Base-by-base conservation (phyloP, 2,329 filamentous ascomycete genomes). In the Mollisiaceae sp. region DNA sequence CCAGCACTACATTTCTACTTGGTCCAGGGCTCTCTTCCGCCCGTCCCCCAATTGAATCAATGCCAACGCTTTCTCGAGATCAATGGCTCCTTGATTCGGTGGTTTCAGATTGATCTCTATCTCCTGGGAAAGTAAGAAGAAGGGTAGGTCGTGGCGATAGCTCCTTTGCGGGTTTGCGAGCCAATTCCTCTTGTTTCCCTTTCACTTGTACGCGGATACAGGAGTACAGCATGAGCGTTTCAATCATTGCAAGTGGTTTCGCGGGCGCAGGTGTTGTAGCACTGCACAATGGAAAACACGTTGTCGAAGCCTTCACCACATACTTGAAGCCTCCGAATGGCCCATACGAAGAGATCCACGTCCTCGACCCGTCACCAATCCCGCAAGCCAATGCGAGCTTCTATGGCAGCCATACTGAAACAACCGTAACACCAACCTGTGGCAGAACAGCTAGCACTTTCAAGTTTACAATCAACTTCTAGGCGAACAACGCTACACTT, bases 401-500 rank as follows among this genome's bases (percentile, higher is more conserved):
- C 24, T 75, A 74, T 57, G 60, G 62, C 24, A 62, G 66, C 18
- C 71, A 68, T 27, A 71, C 73, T 60, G 69, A 61, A 8, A 72
- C 65, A 36, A 71, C 65, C 12, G 72, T 71, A 1, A 71, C 69
- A 8, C 60, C 67, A 22, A 62, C 66, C 20, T 75, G 73, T 66
- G 57, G 67, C 39, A 67, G 71, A 47, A 27, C 59, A 11, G 70
- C 71, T 1, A 71, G 63, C 32, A 68, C 65, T 8, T 70, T 73
- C 63, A 75, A 74, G 39, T 70, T 75, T 60, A 71, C 72, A 2
- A 69, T 68, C 35, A 62, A 67, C 41, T 73, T 72, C 64, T 75
- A 71, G 64, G 69, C 68, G 24, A 70, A 67, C 2, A 71, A 74
- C 65, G 66, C 65, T 8, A 54, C 62, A 8, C 36, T 67, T 4